Evolutionary conservation across 352 stramenopile species (phyloP), one percentile per base, ranked within the genome.

Genomic region (Phytophthora meadii): DNA sequence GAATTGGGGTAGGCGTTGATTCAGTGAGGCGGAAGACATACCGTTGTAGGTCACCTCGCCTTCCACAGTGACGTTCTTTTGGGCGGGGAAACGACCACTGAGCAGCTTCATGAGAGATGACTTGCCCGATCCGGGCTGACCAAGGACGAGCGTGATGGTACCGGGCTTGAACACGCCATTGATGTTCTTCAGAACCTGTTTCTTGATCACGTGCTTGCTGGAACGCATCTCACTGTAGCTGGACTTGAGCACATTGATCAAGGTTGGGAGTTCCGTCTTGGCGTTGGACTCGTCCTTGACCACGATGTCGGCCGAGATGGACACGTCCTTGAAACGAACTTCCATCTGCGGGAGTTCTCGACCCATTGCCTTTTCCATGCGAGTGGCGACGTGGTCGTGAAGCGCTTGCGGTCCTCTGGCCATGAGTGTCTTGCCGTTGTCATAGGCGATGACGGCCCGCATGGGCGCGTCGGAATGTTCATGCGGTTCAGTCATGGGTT

Each of bases 61-160:
- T 2, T 81, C 62, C 5, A 75, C 36, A 1, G 54, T 65, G 30
- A 84, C 25, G 54, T 69, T 85, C 50, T 72, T 79, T 1, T 45
- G 30, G 22, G 50, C 45, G 0, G 65, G 70, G 36, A 88, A 85
- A 0, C 74, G 66, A 1, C 70, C 73, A 12, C 67, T 80, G 2
- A 87, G 70, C 14, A 81, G 54, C 54, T 87, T 87, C 70, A 87
- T 80, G 42, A 85, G 65, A 17, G 78, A 72, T 3, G 75, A 84
- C 60, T 87, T 84, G 45, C 75, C 78, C 0, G 78, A 84, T 1
- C 65, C 65, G 0, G 78, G 78, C 54, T 84, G 72, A 1, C 78
- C 78, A 15, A 84, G 53, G 24, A 87, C 66, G 19, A 87, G 71
- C 4, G 78, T 87, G 48, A 81, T 82, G 17, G 65, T 80, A 1